These are phyloP conservation scores for Collariella sp. DNA, from an alignment of 495 filamentous ascomycete genomes.

Conservation along the genomic window DNA sequence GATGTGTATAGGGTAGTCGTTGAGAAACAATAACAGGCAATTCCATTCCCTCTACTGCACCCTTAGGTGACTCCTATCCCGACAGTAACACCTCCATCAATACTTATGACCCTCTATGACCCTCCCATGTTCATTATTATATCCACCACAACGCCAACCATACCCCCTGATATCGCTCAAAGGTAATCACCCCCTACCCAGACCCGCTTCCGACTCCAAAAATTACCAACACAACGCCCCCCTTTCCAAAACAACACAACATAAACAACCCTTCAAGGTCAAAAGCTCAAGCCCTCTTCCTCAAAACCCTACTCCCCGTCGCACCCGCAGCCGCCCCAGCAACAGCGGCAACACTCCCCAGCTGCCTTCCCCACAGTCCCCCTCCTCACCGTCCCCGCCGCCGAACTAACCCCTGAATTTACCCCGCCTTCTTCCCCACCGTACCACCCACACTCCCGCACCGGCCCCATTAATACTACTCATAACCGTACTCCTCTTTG, in stretches of 20 bases:
- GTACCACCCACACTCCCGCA: slow-evolving; percentile 24
- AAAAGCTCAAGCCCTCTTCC: slow-evolving; percentile 39
- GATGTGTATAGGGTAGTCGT: not conserved
- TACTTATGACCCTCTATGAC: too few relatives aligned
- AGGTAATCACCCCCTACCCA: too few relatives aligned
- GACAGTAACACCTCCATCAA: too few relatives aligned
- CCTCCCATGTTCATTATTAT: too few relatives aligned
- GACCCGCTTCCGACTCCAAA: too few relatives aligned
- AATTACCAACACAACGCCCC: too few relatives aligned
- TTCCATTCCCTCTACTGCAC: not conserved
- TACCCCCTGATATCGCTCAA: too few relatives aligned
- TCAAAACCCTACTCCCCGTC: slow-evolving; percentile 38
- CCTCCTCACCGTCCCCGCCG: slow-evolving; percentile 23
- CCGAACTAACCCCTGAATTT: too few relatives aligned
- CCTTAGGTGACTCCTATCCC: not conserved
- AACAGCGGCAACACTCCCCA: too few relatives aligned
- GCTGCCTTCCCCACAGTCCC: too few relatives aligned
- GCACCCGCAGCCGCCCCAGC: not conserved
- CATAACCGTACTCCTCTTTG: slow-evolving; percentile 33
- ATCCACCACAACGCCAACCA: not conserved
- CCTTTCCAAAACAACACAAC: not conserved
- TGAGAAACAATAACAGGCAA: not conserved
- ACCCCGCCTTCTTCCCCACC: too few relatives aligned
- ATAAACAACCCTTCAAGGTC: not conserved
- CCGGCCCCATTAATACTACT: slow-evolving; percentile 35